phyloP scores from a whole-genome alignment of 2,329 filamentous ascomycete genomes.

The Stenocarpella maydis region DNA sequence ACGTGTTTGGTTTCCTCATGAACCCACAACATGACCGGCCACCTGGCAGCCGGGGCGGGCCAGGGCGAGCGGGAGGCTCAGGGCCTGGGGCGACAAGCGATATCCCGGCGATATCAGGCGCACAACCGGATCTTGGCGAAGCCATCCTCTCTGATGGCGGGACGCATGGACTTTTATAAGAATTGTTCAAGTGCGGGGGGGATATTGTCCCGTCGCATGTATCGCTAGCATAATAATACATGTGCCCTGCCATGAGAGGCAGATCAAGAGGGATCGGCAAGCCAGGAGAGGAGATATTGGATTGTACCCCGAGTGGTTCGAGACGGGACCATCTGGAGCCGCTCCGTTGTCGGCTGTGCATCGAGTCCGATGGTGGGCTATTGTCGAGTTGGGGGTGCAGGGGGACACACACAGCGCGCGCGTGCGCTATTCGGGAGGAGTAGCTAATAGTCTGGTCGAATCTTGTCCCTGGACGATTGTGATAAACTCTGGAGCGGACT shows the following conservation, averaged over 20 bases:
- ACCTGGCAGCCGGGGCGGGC: not conserved
- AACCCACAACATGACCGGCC: no score
- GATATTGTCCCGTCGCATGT: no score
- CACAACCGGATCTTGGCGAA: not conserved
- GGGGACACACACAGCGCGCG: no score
- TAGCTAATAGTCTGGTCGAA: no score
- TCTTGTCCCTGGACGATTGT: no score
- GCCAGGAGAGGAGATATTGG: no score
- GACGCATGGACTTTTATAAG: not conserved
- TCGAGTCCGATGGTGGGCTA: no score
- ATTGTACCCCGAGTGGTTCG: no score
- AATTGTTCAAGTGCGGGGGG: not conserved
- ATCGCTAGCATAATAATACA: not conserved
- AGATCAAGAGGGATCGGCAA: no score
- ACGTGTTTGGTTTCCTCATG: no score
- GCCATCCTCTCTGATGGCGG: not conserved
- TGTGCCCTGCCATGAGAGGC: not conserved
- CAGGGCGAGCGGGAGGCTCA: not conserved
- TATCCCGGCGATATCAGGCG: not conserved
- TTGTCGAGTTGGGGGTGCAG: no score
- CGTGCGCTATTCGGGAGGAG: not conserved
- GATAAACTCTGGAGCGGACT: no score
- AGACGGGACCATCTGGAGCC: constrained; percentile 11
- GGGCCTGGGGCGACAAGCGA: not conserved
- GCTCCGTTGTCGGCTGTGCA: constrained; percentile 34